Conservation (phyloP, 1,284 basidiomycete genomes). For the Gymnopus androsaceus region DNA sequence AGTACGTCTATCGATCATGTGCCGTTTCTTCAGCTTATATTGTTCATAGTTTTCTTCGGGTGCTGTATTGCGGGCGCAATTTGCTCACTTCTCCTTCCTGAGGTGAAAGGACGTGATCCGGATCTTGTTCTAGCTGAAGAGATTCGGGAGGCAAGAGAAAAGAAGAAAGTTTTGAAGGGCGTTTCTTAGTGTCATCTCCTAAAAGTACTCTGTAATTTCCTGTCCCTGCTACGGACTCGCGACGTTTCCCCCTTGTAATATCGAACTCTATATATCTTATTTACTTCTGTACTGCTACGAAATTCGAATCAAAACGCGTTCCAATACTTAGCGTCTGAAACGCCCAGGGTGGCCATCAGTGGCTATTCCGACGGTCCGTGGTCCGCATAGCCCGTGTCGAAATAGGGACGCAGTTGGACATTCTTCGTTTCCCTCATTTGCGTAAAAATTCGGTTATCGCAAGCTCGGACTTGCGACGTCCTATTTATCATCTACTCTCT, state of each 20-base stretch:
- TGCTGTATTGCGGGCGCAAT: slow-evolving; percentile 15
- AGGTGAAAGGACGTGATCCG: slow-evolving; percentile 19
- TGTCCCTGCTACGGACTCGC: no score
- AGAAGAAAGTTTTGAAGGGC: neutral
- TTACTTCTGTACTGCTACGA: no score
- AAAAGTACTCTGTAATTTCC: no score
- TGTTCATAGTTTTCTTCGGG: slow-evolving; percentile 15
- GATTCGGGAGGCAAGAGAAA: slow-evolving; percentile 14
- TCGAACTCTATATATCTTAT: no score
- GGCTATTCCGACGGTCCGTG: no score
- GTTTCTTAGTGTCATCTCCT: neutral
- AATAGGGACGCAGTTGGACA: no score
- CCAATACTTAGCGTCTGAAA: no score
- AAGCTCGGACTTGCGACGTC: slow-evolving; percentile 6
- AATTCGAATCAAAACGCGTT: no score
- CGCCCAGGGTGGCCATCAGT: no score
- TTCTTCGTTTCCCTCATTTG: neutral
- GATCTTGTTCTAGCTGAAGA: slow-evolving; percentile 18
- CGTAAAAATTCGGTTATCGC: neutral
- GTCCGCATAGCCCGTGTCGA: no score
- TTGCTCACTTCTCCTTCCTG: slow-evolving; percentile 18
- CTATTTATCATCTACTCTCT: neutral
- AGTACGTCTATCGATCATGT: slow-evolving; percentile 7
- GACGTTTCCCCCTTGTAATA: no score
- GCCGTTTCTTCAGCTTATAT: neutral